phyloP scores from a whole-genome alignment of 1,284 basidiomycete genomes.

The Apiotrichum akiyoshidainum region DNA sequence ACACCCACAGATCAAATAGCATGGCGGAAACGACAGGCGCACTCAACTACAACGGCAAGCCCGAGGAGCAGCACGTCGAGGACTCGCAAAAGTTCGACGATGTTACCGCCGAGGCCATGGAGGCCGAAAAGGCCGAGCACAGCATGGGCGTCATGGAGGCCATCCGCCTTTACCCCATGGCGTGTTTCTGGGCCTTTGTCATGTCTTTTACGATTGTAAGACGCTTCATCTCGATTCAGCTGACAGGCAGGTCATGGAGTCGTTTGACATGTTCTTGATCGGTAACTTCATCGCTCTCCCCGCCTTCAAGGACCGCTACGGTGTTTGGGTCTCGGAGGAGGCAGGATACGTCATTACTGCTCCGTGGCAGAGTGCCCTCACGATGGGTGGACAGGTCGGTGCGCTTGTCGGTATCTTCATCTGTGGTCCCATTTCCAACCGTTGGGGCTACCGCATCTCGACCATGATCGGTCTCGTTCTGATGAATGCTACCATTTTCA shows the following conservation, averaged over 20 bases:
- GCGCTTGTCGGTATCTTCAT: slow-evolving; percentile 43
- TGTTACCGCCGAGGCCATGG: not conserved
- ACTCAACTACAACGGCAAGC: not conserved
- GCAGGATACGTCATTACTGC: slow-evolving; percentile 21
- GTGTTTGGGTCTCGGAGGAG: not conserved
- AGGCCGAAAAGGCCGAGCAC: slow-evolving; percentile 3
- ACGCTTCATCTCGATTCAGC: not conserved
- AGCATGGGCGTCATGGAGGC: not conserved
- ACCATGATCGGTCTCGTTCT: slow-evolving; percentile 26
- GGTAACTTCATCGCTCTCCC: slow-evolving; percentile 36
- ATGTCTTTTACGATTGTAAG: slow-evolving; percentile 32
- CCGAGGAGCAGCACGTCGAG: not conserved
- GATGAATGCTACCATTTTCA: slow-evolving; percentile 29
- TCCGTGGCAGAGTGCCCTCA: slow-evolving; percentile 37
- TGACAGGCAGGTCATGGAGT: slow-evolving; percentile 31
- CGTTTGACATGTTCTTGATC: slow-evolving; percentile 37
- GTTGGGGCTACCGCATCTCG: slow-evolving; percentile 38
- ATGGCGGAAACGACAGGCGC: too few relatives aligned
- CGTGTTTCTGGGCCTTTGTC: slow-evolving; percentile 35
- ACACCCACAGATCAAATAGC: too few relatives aligned
- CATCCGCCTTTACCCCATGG: slow-evolving; percentile 30
- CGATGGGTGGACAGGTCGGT: slow-evolving; percentile 31
- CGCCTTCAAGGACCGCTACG: slow-evolving; percentile 19
- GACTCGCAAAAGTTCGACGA: not conserved
- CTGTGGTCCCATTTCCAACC: slow-evolving; percentile 32